phyloP scores from a whole-genome alignment of 305 asterid genomes.

The Solanum chacoense region DNA sequence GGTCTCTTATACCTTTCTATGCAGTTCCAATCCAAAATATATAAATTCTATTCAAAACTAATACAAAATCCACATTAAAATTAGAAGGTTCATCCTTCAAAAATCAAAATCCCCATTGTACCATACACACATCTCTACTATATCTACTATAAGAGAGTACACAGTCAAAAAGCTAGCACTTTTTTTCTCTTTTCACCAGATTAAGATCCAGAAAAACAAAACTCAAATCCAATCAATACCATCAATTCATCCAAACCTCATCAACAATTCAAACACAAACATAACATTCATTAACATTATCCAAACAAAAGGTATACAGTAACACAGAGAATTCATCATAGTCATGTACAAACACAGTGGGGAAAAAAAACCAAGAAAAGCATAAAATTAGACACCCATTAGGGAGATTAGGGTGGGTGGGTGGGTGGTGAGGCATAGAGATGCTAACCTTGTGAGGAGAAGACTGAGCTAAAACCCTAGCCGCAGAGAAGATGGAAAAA shows the following conservation, averaged over 20 bases:
- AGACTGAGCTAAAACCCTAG: slow-evolving; percentile 6
- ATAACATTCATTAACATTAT: neutral
- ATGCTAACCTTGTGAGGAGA: neutral
- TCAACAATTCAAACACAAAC: neutral
- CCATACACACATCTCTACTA: neutral
- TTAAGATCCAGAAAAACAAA: neutral
- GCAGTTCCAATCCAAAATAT: neutral
- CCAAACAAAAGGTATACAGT: neutral
- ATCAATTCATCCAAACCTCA: neutral
- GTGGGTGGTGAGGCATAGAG: neutral
- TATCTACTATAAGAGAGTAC: neutral
- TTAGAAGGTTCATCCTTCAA: neutral
- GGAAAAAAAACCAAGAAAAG: neutral
- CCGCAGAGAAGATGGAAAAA: neutral
- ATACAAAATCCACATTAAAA: neutral
- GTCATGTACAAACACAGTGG: neutral
- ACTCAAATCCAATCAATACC: neutral
- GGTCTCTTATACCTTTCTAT: neutral
- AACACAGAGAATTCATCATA: neutral
- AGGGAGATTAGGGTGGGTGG: neutral
- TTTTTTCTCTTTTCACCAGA: neutral
- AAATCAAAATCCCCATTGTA: neutral
- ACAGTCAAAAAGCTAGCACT: neutral
- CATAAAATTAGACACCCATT: neutral
- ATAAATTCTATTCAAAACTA: neutral